Base-by-base conservation (phyloP, 192 early-diverging fungal genomes). In the Mortierella alpina region DNA sequence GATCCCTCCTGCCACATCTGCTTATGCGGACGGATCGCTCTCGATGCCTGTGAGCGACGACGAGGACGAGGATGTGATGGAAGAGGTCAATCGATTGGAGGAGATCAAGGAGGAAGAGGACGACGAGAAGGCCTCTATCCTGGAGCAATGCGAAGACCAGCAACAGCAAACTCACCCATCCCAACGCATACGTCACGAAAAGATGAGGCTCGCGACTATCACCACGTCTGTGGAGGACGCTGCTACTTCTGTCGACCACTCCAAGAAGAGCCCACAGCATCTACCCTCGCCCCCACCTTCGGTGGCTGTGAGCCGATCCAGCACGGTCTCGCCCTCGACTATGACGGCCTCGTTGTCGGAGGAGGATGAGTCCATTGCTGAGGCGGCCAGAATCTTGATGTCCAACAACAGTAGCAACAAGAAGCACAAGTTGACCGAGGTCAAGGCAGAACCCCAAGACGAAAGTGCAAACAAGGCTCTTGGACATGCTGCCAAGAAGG, bases 31-130 rank as follows among this genome's bases (percentile, higher is more conserved):
- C 58, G 85, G 85, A 12, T 74, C 87, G 4, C 60, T 88, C 18
- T 83, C 86, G 20, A 88, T 88, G 85, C 87, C 87, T 11, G 87
- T 85, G 42, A 75, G 86, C 3, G 85, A 85, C 44, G 87, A 82
- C 42, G 83, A 84, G 45, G 86, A 86, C 51, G 63, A 75, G 15
- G 63, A 76, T 13, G 63, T 56, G 42, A 59, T 71, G 51, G 55
- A 70, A 13, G 73, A 68, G 18, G 40, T 67, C 42, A 58, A 12
- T 41, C 66, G 74, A 14, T 18, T 76, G 49, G 66, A 76, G 47
- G 66, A 76, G 58, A 76, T 69, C 41, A 68, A 76, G 62, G 74
- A 80, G 53, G 77, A 80, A 14, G 68, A 70, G 20, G 69, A 67
- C 0, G 56, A 71, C 20, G 12, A 9, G 6, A 52, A 4, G 2